Evolutionary conservation across 345 rosid genomes (phyloP), one percentile per base, ranked within the genome.

Genomic region (Dipteronia sinensis): DNA sequence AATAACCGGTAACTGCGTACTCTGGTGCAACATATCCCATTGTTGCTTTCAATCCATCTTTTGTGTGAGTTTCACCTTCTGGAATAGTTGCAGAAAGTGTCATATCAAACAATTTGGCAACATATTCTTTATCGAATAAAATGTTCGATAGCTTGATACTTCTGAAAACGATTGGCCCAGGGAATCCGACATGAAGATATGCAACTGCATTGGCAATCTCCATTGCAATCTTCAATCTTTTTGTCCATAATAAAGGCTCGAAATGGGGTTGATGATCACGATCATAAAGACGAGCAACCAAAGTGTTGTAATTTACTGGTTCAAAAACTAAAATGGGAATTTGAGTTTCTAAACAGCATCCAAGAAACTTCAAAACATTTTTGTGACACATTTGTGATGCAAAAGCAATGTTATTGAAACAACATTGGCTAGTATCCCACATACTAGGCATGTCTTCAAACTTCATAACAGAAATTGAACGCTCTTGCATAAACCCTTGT

Each of bases 191-290:
- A n/a, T 66, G 69, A 38, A 66, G 69, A 66, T 66, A 15, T 38
- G 69, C 23, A 16, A 15, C 1, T 38, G 22, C 82, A 59, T 73
- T 67, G 10, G 83, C 84, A 9, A 58, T 34, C 6, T 73, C 82
- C 10, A n/a, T 69, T 31, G 66, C 82, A 58, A 76, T 69, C 74
- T 70, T 80, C 44, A 78, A 56, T 23, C 62, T 17, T 1, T 56
- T 9, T 19, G 2, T 56, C 62, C 23, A 56, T n/a, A 3, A 56
- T 56, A 56, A 56, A n/a, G 62, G 4, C 62, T 56, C 62, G 10
- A 56, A 56, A 56, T 56, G 8, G 23, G 23, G 10, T 56, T 27
- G 27, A 27, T n/a, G 20, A 56, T 8, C n/a, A 17, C 0, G 23
- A 5, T 23, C 7, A 19, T 56, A 23, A 12, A 56, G 19, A 56